Conservation (phyloP, 2,329 filamentous ascomycete species). For the Exophiala phaeomuriformis region DNA sequence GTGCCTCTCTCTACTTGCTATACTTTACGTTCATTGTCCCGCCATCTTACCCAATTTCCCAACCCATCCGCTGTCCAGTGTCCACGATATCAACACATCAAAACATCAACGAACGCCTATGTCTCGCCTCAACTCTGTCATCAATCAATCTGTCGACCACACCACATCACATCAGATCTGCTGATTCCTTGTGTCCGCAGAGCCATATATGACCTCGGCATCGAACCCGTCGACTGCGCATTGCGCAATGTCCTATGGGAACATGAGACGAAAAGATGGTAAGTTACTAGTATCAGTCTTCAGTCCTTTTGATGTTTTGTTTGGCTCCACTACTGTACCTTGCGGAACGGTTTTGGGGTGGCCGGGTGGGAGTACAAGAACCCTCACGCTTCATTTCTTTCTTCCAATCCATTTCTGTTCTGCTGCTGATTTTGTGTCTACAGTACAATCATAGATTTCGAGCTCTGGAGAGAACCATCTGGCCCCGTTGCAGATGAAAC, state of each 20-base stretch:
- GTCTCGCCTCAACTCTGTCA: no score
- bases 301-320: neutral
- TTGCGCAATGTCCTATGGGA: conserved; percentile 25
- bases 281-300: neutral
- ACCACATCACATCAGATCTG: no score
- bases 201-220: conserved; percentile 20
- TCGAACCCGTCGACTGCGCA: conserved; percentile 25
- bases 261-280: conserved; percentile 17
- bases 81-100: no score
- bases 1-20: no score
- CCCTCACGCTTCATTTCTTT: neutral
- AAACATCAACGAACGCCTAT: no score
- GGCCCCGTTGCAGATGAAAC: conserved; percentile 13
- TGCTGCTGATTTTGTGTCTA: neutral
- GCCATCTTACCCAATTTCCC: no score
- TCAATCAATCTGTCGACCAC: no score
- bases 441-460: conserved; percentile 25
- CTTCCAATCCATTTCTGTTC: neutral
- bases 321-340: neutral
- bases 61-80: no score
- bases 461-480: conserved; percentile 21
- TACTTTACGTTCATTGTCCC: no score
- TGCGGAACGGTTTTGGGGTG: neutral
- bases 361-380: no score
- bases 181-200: neutral